These are phyloP conservation scores for Leccinum disarticulatum DNA, from an alignment of 768 basidiomycete genomes.

Conservation along the genomic window DNA sequence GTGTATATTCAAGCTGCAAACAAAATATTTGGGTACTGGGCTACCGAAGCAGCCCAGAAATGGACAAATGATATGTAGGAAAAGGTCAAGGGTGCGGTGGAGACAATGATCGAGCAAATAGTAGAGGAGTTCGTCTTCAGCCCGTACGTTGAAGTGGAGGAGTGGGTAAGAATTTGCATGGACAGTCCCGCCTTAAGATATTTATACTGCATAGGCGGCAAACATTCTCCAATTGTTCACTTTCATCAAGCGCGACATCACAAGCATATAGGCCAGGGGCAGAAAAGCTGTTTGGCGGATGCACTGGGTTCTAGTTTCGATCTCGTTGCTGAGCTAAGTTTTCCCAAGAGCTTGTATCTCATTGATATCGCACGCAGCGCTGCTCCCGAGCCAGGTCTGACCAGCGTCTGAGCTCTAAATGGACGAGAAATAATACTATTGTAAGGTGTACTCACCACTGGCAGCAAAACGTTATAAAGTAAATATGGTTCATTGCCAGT, in stretches of 20 bases:
- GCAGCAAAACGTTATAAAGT: no score
- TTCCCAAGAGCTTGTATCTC: conserved; percentile 89
- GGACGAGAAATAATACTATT: no score
- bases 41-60: conserved; percentile 65
- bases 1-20: conserved; percentile 80
- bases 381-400: no score
- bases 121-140: conserved; percentile 52
- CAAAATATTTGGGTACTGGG: conserved; percentile 89
- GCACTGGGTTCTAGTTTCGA: conserved; percentile 41
- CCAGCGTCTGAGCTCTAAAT: no score
- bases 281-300: conserved; percentile 36
- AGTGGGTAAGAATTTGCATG: conserved; percentile 60
- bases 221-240: conserved; percentile 73
- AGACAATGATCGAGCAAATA: conserved; percentile 58
- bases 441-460: no score
- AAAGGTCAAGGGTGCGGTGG: conserved; percentile 63
- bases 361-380: conserved; percentile 34
- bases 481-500: no score
- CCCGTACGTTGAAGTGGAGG: conserved; percentile 85
- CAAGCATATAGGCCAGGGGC: conserved; percentile 47
- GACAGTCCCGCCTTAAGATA: neutral
- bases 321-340: conserved; percentile 42
- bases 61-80: conserved; percentile 77
- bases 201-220: conserved; percentile 57
- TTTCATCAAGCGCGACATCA: conserved; percentile 74